phyloP scores from a whole-genome alignment of 2,329 filamentous ascomycete genomes.

The Diaporthe longicolla region DNA sequence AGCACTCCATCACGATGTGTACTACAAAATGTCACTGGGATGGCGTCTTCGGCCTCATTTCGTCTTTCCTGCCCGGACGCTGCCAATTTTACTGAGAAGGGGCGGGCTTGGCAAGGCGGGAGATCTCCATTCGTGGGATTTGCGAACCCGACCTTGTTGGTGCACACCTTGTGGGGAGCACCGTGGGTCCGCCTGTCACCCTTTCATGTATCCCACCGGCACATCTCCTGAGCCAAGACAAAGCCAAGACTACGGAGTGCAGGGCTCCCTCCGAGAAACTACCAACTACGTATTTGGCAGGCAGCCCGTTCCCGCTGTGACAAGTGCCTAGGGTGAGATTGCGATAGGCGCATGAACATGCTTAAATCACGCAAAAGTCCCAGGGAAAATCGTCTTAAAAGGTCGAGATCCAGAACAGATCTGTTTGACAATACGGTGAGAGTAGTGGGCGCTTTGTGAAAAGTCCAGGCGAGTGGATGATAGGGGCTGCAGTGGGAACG shows the following conservation, averaged over 20 bases:
- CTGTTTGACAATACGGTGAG: too few species aligned
- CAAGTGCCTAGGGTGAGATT: neutral
- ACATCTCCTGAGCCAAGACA: conserved; percentile 26
- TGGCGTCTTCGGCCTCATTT: conserved; percentile 22
- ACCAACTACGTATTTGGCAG: neutral
- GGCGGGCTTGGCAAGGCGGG: conserved; percentile 29
- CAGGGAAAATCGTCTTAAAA: neutral
- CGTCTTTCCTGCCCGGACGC: neutral
- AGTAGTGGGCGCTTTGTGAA: neutral
- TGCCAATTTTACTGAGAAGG: conserved; percentile 25
- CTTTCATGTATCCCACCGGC: conserved; percentile 25
- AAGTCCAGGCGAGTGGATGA: neutral
- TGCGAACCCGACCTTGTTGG: conserved; percentile 1
- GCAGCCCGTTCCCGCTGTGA: neutral
- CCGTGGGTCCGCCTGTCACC: conserved; percentile 18
- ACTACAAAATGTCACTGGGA: neutral
- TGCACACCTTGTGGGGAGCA: conserved; percentile 25
- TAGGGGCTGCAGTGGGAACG: conserved; percentile 3
- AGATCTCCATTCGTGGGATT: conserved; percentile 34
- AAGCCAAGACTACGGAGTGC: conserved; percentile 29
- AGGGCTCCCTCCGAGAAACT: conserved; percentile 4
- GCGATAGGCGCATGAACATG: neutral
- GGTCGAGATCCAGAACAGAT: neutral
- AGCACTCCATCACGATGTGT: neutral
- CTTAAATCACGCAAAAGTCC: neutral